Conservation (phyloP, 2,329 filamentous ascomycete species). For the Pseudocercospora macadamiae region DNA sequence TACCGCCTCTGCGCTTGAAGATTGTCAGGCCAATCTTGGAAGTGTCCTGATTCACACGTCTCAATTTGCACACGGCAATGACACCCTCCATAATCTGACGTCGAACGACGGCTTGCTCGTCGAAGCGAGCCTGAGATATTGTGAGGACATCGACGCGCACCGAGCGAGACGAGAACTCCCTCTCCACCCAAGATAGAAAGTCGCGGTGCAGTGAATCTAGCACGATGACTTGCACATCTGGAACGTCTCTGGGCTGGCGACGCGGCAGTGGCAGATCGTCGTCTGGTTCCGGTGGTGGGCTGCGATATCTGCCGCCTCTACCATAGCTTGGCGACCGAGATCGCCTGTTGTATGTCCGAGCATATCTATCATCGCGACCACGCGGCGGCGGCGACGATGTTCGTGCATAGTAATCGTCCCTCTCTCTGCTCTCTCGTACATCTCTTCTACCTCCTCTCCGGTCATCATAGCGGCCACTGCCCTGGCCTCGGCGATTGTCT, state of each 20-base stretch:
- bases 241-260: conserved; percentile 73
- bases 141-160: conserved; percentile 79
- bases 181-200: conserved; percentile 82
- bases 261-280: conserved; percentile 72
- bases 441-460: conserved; percentile 47
- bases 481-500: conserved; percentile 52
- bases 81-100: conserved; percentile 88
- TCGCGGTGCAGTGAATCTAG: conserved; percentile 76
- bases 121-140: conserved; percentile 74
- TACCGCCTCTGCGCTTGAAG: conserved; percentile 78
- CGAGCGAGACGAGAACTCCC: conserved; percentile 70
- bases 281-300: conserved; percentile 67
- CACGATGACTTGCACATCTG: conserved; percentile 86
- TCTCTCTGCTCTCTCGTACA: conserved; percentile 48
- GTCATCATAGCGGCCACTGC: conserved; percentile 43
- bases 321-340: conserved; percentile 45
- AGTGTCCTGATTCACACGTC: conserved; percentile 66
- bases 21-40: conserved; percentile 80
- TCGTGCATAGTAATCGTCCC: conserved; percentile 60
- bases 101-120: conserved; percentile 77
- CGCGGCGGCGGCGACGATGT: conserved; percentile 50
- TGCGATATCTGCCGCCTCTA: conserved; percentile 46
- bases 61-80: conserved; percentile 77
- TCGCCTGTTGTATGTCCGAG: conserved; percentile 42
- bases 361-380: conserved; percentile 36